Evolutionary conservation across 2,329 filamentous ascomycete genomes (phyloP).

Genomic region (Neofusicoccum ribis): DNA sequence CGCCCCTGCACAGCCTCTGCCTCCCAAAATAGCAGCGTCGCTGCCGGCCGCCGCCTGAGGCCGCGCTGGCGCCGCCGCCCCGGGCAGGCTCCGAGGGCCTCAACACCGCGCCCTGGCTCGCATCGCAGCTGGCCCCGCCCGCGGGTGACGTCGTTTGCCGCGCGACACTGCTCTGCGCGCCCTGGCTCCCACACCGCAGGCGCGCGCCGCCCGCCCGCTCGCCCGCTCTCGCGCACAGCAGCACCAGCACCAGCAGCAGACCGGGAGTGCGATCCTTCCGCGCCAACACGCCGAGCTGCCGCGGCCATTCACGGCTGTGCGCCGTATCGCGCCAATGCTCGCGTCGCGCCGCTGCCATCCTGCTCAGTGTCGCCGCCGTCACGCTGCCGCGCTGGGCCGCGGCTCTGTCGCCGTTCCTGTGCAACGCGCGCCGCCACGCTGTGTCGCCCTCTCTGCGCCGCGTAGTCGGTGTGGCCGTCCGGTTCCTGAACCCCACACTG

Average conservation of each 20-base stretch:
- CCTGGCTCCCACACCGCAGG: too few species aligned
- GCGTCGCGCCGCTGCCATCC: background rate
- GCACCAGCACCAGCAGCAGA: background rate
- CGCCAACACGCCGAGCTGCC: slow-evolving; percentile 1
- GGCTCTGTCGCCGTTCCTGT: background rate
- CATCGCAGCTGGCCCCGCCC: background rate
- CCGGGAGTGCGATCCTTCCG: slow-evolving; percentile 11
- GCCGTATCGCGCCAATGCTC: background rate
- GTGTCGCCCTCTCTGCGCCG: too few species aligned
- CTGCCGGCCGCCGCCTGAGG: background rate
- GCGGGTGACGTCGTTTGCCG: background rate
- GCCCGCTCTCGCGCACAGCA: background rate
- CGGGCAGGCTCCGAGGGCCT: background rate
- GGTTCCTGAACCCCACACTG: slow-evolving; percentile 9
- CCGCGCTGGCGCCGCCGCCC: background rate
- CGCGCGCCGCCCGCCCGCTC: background rate
- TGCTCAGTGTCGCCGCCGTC: background rate
- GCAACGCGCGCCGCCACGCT: too few species aligned
- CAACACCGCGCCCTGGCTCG: background rate
- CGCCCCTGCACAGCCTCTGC: slow-evolving; percentile 15
- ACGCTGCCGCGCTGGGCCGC: background rate
- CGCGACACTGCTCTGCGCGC: background rate
- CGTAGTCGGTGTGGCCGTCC: background rate
- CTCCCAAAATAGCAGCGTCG: background rate
- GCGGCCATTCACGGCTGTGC: slow-evolving; percentile 4